phyloP scores from a whole-genome alignment of 164 flowering plant species.

The Nelumbo lutea region DNA sequence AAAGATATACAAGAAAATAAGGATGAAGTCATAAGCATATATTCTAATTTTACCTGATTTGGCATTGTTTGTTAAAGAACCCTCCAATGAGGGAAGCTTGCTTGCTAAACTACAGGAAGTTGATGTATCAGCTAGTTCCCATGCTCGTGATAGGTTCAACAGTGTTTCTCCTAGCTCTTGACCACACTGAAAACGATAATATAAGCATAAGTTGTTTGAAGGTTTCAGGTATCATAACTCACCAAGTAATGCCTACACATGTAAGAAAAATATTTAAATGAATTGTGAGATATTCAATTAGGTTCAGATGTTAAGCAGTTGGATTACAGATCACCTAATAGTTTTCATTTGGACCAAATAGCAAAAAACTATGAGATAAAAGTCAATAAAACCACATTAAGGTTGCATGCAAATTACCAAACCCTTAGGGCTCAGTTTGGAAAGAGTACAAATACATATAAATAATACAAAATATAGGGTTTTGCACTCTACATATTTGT shows the following conservation, averaged over 20 bases:
- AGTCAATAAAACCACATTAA: neutral
- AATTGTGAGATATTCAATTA: neutral
- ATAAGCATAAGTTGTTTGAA: neutral
- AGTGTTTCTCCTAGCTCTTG: conserved; percentile 74
- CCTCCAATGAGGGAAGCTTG: conserved; percentile 52
- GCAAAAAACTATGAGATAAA: too few relatives aligned
- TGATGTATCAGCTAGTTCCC: conserved; percentile 86
- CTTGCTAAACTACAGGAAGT: conserved; percentile 53
- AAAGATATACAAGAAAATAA: conserved; percentile 1
- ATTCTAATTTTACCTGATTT: conserved; percentile 61
- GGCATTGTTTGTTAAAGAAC: conserved; percentile 43
- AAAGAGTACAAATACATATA: neutral
- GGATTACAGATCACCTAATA: neutral
- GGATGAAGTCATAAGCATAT: neutral
- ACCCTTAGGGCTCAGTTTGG: neutral
- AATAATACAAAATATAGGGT: neutral
- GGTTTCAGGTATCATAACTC: neutral
- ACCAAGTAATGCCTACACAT: neutral
- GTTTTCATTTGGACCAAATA: too few relatives aligned
- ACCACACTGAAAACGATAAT: conserved; percentile 66
- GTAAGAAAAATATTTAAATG: neutral
- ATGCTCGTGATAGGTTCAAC: conserved; percentile 75
- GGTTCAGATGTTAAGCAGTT: too few relatives aligned
- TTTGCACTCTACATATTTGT: neutral
- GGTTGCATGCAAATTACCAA: too few relatives aligned